A percentile compares a stretch with the other conserved stretches of the same genome.
These are phyloP conservation scores for Emergomyces orientalis DNA, from an alignment of 2,329 filamentous ascomycete species.

Conservation along the genomic window DNA sequence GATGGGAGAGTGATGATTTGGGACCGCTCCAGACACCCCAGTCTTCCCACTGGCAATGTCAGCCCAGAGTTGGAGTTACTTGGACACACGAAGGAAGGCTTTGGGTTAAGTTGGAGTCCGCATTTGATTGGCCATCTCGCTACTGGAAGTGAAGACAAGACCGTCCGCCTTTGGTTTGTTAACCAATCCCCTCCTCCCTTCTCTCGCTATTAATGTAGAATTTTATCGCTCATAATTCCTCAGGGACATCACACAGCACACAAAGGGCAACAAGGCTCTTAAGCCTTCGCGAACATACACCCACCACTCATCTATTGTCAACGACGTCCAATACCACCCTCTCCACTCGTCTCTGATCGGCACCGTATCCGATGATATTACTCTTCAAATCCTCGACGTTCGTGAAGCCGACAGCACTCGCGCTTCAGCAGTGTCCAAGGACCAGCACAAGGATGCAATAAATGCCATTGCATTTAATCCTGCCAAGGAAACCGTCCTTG, in stretches of 20 bases:
- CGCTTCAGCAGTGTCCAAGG: constrained; percentile 58
- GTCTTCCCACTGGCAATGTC: constrained; percentile 61
- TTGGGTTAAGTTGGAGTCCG: constrained; percentile 87
- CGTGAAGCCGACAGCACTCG: constrained; percentile 57
- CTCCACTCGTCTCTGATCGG: constrained; percentile 77
- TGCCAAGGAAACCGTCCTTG: constrained; percentile 77
- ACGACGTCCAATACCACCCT: constrained; percentile 93
- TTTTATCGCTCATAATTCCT: neutral
- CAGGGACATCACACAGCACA: constrained; percentile 72
- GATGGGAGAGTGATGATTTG: constrained; percentile 86
- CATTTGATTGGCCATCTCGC: constrained; percentile 71
- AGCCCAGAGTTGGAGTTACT: constrained; percentile 76
- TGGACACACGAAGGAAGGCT: constrained; percentile 82
- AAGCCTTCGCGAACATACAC: constrained; percentile 67
- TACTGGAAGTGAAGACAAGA: constrained; percentile 85
- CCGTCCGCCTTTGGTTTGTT: constrained; percentile 76
- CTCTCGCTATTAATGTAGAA: too few relatives aligned
- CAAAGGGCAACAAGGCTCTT: constrained; percentile 59
- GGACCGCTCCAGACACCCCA: constrained; percentile 88
- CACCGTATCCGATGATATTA: constrained; percentile 89
- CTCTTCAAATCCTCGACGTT: constrained; percentile 84
- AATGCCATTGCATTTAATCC: constrained; percentile 96
- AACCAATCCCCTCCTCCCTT: too few relatives aligned
- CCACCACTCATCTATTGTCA: constrained; percentile 84
- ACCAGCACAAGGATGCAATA: constrained; percentile 82